Evolutionary conservation across 345 rosid species (phyloP), one percentile per base, ranked within the genome.

Genomic region (Eucalyptus marginata): DNA sequence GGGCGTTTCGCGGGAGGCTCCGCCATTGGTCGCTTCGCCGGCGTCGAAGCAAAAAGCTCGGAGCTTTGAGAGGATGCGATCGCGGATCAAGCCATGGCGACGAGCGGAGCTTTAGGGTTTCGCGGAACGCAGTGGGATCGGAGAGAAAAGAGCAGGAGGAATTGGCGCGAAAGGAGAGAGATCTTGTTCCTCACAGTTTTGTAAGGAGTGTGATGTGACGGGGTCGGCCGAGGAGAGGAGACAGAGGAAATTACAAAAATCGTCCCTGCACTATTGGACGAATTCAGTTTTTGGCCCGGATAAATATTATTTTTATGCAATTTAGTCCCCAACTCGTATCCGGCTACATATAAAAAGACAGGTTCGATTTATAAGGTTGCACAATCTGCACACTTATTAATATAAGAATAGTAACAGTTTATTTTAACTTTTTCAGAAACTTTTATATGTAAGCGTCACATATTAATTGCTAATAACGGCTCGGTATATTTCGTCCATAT

Each of bases 1-100:
- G 62, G 96, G 58, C 96, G 96, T 87, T 95, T 95, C 8, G 92
- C 92, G 14, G 90, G 94, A 86, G 90, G 96, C 76, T 90, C 94
- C 56, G 88, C 92, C 84, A 76, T 76, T 12, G 13, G 47, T 76
- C 29, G 62, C 62, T 71, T 4, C 80, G 44, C 44, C 3, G 62
- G 62, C 62, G 62, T 56, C 29, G 62, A 24, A 56, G 62, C 64
- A 27, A 59, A 40, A 20, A 22, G 47, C 83, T 11, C 24, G 11
- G 83, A 76, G 24, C 84, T 76, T 76, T 40, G 47, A 40, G 84
- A 44, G 47, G 25, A 12, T 40, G 81, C 81, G 25, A 71, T 33
- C 20, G 47, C 47, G 29, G 29, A 76, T 76, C 47, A 76, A 40
- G 46, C 29, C 29, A 76, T 76, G 29, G 15, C 83, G 29, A 40